Evolutionary conservation across 2,329 filamentous ascomycete species (phyloP).

Genomic region (Cercospora sp.): DNA sequence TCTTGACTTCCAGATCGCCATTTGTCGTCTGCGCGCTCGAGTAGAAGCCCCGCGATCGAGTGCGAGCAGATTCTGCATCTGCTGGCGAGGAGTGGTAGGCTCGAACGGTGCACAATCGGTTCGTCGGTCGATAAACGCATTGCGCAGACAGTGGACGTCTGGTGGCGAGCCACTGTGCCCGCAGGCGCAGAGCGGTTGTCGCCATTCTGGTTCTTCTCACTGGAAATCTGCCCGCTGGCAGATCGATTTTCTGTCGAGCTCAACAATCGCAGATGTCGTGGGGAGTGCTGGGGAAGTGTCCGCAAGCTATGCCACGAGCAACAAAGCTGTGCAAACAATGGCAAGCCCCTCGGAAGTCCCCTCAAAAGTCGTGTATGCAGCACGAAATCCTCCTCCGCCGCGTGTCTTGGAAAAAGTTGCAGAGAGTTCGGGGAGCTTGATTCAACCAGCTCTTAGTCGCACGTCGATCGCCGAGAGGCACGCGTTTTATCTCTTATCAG

Average conservation of each 20-base stretch:
- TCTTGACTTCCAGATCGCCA: conserved; percentile 28
- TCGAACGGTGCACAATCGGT: conserved; percentile 12
- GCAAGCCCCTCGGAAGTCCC: background rate
- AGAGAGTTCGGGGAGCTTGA: conserved; percentile 7
- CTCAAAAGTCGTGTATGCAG: conserved; percentile 5
- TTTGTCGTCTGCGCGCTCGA: conserved; percentile 32
- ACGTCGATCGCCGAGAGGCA: conserved; percentile 5
- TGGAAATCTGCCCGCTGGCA: background rate
- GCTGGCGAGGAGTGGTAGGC: conserved; percentile 15
- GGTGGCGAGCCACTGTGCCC: conserved; percentile 39
- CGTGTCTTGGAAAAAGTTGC: conserved; percentile 12
- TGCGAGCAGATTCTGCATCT: conserved; percentile 14
- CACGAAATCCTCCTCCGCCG: background rate
- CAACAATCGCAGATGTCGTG: background rate
- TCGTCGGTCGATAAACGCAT: conserved; percentile 29
- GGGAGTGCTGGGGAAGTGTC: background rate
- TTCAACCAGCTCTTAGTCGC: conserved; percentile 3
- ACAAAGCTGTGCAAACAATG: conserved; percentile 9
- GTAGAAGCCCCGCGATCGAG: conserved; percentile 33
- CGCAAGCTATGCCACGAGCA: background rate
- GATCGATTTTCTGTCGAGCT: background rate
- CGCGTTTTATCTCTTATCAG: conserved; percentile 15
- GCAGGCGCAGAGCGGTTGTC: conserved; percentile 35
- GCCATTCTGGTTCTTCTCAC: conserved; percentile 25
- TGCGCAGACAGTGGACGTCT: conserved; percentile 35